phyloP scores from a whole-genome alignment of 805 yeast genomes.

The Pichia paraexigua region DNA sequence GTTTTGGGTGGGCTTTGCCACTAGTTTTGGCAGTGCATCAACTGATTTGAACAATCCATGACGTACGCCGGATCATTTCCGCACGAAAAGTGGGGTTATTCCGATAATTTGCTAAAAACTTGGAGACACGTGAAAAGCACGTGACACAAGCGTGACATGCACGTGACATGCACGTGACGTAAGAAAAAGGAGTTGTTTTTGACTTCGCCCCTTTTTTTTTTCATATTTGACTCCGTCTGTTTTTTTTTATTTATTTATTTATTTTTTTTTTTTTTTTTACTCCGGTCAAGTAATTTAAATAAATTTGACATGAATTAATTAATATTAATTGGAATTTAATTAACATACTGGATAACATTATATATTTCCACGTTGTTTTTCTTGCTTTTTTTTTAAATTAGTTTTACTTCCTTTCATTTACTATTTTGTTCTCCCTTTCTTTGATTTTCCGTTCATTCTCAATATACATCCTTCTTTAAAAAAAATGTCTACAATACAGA shows the following conservation, averaged over 20 bases:
- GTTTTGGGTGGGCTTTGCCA: no score
- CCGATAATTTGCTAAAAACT: not conserved
- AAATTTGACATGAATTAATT: not conserved
- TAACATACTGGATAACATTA: no score
- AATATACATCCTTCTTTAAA: not conserved
- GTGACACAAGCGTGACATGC: no score
- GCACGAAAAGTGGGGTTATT: no score
- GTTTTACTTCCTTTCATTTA: not conserved
- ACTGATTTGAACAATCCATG: not conserved
- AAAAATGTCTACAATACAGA: constrained; percentile 10
- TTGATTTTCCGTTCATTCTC: no score
- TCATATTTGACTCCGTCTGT: not conserved
- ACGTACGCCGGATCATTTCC: no score
- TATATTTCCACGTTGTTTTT: not conserved
- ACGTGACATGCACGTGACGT: no score
- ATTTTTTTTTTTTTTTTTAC: not conserved
- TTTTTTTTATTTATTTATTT: not conserved
- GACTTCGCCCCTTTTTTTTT: not conserved
- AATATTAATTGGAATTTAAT: not conserved
- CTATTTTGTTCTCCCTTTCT: not conserved
- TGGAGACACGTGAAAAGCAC: not conserved
- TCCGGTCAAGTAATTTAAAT: not conserved
- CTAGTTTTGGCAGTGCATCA: no score
- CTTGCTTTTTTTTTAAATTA: not conserved
- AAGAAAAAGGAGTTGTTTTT: not conserved